Evolutionary conservation across 768 basidiomycete genomes (phyloP).

Genomic region (Lactarius trivialis): DNA sequence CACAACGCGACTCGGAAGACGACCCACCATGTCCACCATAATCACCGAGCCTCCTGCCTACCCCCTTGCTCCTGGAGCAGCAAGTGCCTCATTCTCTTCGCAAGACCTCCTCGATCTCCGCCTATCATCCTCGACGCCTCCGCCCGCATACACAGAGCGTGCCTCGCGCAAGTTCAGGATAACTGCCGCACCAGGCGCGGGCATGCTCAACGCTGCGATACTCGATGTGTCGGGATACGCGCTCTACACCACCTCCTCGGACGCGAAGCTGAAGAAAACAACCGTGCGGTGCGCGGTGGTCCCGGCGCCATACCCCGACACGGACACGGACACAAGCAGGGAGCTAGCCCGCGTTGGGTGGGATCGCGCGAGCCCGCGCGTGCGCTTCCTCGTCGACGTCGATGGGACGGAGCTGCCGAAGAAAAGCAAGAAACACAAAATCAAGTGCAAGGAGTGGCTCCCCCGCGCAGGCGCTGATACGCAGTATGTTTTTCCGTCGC

Average conservation of each 20-base stretch:
- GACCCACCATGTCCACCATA: background rate
- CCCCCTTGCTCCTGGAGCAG: background rate
- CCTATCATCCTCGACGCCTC: constrained; percentile 8
- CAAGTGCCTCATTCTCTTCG: background rate
- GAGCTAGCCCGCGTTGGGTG: constrained; percentile 13
- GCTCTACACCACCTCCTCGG: constrained; percentile 9
- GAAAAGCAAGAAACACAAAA: constrained; percentile 7
- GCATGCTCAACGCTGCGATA: constrained; percentile 15
- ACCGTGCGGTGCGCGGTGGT: constrained; percentile 3
- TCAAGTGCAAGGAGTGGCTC: constrained; percentile 18
- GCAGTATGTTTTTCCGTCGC: constrained; percentile 8
- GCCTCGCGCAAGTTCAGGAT: constrained; percentile 4
- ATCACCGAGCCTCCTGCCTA: constrained; percentile 9
- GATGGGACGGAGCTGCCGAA: background rate
- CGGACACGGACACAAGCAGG: background rate
- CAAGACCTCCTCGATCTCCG: constrained; percentile 1
- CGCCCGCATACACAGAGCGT: constrained; percentile 16
- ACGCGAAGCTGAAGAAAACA: constrained; percentile 17
- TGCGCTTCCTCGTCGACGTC: constrained; percentile 2
- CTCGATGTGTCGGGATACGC: constrained; percentile 2
- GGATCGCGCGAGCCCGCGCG: constrained; percentile 16
- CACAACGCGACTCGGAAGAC: background rate
- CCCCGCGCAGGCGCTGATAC: background rate
- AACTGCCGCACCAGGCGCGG: constrained; percentile 9
- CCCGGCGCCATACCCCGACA: background rate